phyloP scores from a whole-genome alignment of 2,329 filamentous ascomycete species.

The Elsinoe fawcettii region DNA sequence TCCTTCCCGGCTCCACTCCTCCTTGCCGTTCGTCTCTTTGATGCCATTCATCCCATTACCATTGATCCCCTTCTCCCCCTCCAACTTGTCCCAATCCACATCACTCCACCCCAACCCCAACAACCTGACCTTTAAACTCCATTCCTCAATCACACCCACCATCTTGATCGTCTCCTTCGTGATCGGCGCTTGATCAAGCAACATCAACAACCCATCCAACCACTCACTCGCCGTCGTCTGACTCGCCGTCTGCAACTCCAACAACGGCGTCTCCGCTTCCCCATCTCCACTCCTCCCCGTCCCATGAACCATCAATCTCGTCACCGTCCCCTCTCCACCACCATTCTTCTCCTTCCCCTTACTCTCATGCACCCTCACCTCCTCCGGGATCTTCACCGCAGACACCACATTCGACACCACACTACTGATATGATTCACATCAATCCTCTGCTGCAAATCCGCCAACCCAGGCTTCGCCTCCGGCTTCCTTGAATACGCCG shows the following conservation, averaged over 20 bases:
- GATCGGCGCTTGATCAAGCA: constrained; percentile 89
- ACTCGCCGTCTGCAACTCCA: constrained; percentile 74
- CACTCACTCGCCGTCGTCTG: constrained; percentile 87
- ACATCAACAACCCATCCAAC: constrained; percentile 91
- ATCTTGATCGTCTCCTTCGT: constrained; percentile 93
- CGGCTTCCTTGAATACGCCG: constrained; percentile 62
- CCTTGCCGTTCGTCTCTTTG: constrained; percentile 44
- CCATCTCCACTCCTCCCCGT: background rate
- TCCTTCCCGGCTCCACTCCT: constrained; percentile 61
- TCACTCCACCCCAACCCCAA: constrained; percentile 88
- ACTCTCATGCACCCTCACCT: background rate
- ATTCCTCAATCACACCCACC: constrained; percentile 76
- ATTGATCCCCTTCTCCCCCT: constrained; percentile 29
- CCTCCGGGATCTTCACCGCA: constrained; percentile 1
- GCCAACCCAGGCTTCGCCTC: constrained; percentile 63
- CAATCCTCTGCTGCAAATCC: constrained; percentile 69
- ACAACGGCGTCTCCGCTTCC: constrained; percentile 37
- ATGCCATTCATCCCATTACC: constrained; percentile 40
- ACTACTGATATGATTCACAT: constrained; percentile 79
- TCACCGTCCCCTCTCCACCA: constrained; percentile 11
- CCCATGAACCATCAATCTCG: constrained; percentile 15
- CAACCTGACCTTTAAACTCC: constrained; percentile 84
- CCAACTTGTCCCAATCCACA: constrained; percentile 38
- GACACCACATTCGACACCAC: constrained; percentile 67
- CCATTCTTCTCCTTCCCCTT: background rate